A percentile compares a stretch with the other conserved stretches of the same genome.
Conservation (phyloP, 768 basidiomycete genomes). For the Podaxis pistillaris region DNA sequence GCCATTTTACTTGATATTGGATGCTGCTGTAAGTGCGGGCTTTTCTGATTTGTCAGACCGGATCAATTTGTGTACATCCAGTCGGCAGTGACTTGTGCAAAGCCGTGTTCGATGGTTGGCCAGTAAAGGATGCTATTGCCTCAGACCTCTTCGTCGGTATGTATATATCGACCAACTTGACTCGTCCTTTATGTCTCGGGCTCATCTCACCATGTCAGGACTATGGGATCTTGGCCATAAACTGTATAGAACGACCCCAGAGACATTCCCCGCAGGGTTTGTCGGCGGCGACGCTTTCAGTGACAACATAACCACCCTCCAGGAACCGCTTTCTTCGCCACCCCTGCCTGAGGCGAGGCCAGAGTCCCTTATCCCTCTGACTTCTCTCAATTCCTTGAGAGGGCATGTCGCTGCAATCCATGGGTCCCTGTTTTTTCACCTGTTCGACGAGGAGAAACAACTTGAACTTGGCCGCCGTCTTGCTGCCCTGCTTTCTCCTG, state of each 20-base stretch:
- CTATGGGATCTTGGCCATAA: slow-evolving; percentile 63
- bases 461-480: slow-evolving; percentile 28
- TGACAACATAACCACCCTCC: slow-evolving; percentile 34
- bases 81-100: slow-evolving; percentile 42
- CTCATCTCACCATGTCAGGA: slow-evolving; percentile 26
- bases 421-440: slow-evolving; percentile 34
- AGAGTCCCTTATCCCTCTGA: slow-evolving; percentile 15
- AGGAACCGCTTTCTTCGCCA: slow-evolving; percentile 18
- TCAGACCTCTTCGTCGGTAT: slow-evolving; percentile 36
- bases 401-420: slow-evolving; percentile 49
- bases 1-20: slow-evolving; percentile 40
- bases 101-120: slow-evolving; percentile 37
- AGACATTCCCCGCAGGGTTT: slow-evolving; percentile 53
- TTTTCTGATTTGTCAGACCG: neutral
- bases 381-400: slow-evolving; percentile 28
- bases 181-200: neutral
- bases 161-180: neutral
- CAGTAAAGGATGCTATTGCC: slow-evolving; percentile 30
- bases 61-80: slow-evolving; percentile 16
- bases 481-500: slow-evolving; percentile 31
- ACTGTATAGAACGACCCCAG: slow-evolving; percentile 50
- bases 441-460: slow-evolving; percentile 33
- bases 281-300: slow-evolving; percentile 55
- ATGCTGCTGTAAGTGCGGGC: slow-evolving; percentile 34
- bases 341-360: slow-evolving; percentile 11